Conservation (phyloP, 345 rosid species). For the Ceriops zippeliana region DNA sequence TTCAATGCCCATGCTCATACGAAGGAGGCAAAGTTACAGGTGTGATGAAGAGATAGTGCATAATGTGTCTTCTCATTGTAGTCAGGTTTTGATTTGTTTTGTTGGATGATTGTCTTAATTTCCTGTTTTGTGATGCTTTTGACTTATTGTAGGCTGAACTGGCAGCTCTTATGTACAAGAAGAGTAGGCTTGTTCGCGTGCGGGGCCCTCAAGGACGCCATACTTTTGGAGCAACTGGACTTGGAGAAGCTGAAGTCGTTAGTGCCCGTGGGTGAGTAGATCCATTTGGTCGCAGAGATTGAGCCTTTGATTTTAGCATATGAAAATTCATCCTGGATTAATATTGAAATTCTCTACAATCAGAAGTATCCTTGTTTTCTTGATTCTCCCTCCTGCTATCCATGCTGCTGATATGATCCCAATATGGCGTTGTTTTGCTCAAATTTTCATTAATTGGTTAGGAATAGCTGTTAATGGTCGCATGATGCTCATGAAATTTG, state of each 20-base stretch:
- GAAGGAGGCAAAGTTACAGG: constrained; percentile 93
- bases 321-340: too few species aligned
- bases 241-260: constrained; percentile 94
- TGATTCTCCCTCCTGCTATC: neutral
- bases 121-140: constrained; percentile 12
- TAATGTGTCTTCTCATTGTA: neutral
- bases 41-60: constrained; percentile 19
- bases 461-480: neutral
- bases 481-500: constrained; percentile 7
- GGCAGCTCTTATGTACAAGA: constrained; percentile 86
- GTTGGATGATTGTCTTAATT: neutral
- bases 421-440: neutral
- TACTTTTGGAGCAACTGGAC: constrained; percentile 54
- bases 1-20: constrained; percentile 96
- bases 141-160: constrained; percentile 62
- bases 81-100: neutral
- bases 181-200: constrained; percentile 86
- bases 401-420: too few species aligned
- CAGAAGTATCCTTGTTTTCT: too few species aligned
- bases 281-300: neutral
- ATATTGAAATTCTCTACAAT: too few species aligned
- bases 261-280: constrained; percentile 88
- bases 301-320: too few species aligned
- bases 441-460: neutral
- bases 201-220: constrained; percentile 67